phyloP scores from a whole-genome alignment of 352 stramenopile species.

The Phytophthora chlamydospora region DNA sequence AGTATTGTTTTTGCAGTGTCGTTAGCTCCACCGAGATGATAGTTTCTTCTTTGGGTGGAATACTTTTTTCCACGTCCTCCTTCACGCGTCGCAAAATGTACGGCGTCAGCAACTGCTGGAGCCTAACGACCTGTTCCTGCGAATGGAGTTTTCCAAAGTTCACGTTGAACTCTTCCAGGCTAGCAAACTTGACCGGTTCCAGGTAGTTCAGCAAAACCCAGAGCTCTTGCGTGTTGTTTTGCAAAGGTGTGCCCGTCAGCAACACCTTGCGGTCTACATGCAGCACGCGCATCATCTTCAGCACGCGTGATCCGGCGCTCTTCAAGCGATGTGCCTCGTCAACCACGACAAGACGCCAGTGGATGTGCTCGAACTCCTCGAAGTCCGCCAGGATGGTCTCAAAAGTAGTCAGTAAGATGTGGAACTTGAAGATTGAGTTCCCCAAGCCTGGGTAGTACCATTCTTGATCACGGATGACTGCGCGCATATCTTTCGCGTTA shows the following conservation, averaged over 20 bases:
- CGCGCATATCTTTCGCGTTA: conserved; percentile 88
- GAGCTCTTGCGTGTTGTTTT: conserved; percentile 97
- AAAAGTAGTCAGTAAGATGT: conserved; percentile 85
- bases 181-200: conserved; percentile 93
- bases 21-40: conserved; percentile 98
- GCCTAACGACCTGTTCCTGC: conserved; percentile 93
- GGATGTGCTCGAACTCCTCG: conserved; percentile 86
- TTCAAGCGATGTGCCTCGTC: conserved; percentile 89
- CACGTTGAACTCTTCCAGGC: conserved; percentile 89
- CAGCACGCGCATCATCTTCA: conserved; percentile 89
- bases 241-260: conserved; percentile 97
- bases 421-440: conserved; percentile 93
- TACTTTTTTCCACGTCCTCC: conserved; percentile 96
- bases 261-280: conserved; percentile 92
- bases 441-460: conserved; percentile 89
- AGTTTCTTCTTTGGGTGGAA: conserved; percentile 97
- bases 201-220: conserved; percentile 98
- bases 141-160: conserved; percentile 94
- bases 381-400: conserved; percentile 86
- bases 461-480: conserved; percentile 85
- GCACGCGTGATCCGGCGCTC: conserved; percentile 74
- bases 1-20: conserved; percentile 99
- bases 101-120: conserved; percentile 94
- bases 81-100: conserved; percentile 98
- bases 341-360: conserved; percentile 84